Conservation (phyloP, 129 eudicot species). For the Logfia minima region DNA sequence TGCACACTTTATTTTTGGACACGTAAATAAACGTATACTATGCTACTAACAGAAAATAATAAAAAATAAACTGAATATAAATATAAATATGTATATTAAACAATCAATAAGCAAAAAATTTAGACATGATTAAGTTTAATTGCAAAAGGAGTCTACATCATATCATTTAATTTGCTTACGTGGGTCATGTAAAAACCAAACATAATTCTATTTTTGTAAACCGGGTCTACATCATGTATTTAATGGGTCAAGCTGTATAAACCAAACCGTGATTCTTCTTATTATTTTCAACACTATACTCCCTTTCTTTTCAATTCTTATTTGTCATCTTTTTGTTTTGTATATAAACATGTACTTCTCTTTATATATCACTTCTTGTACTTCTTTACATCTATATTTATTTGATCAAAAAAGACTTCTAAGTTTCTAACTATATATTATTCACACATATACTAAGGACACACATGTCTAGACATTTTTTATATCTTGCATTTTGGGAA, state of each 20-base stretch:
- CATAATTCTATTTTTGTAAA: background rate
- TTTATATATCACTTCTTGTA: background rate
- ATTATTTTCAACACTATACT: background rate
- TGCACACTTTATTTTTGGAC: no score
- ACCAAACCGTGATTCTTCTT: background rate
- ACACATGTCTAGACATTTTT: no score
- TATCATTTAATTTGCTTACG: background rate
- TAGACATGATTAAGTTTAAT: background rate
- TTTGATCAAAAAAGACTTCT: no score
- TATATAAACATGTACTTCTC: background rate
- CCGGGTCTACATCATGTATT: slow-evolving; percentile 3
- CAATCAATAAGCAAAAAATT: background rate
- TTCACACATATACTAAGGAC: no score
- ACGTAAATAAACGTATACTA: no score
- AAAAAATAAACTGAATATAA: no score
- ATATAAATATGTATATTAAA: background rate
- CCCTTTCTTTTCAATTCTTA: background rate
- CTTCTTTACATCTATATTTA: background rate
- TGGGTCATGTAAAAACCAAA: background rate
- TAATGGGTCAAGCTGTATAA: background rate
- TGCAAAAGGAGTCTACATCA: background rate
- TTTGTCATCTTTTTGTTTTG: background rate
- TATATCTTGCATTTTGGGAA: background rate
- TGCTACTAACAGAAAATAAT: no score
- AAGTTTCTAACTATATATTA: no score